Evolutionary conservation across 2,329 filamentous ascomycete species (phyloP).

Genomic region (Aspergillus fijiensis): DNA sequence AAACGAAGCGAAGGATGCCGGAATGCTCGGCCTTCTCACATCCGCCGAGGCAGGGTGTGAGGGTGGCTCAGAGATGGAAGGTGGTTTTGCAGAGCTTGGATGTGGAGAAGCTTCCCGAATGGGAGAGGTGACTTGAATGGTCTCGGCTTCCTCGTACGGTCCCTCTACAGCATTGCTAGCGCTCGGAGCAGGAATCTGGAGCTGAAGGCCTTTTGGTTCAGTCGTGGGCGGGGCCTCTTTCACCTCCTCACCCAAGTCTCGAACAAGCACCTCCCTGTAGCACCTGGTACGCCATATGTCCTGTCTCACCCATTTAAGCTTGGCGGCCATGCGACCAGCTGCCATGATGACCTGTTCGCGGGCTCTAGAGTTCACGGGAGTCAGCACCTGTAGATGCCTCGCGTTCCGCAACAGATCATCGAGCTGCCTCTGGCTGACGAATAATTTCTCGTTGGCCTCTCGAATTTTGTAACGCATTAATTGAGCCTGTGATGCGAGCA

Average conservation of each 20-base stretch:
- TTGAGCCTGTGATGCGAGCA: constrained; percentile 75
- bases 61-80: constrained; percentile 21
- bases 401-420: constrained; percentile 85
- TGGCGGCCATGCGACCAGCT: constrained; percentile 79
- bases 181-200: constrained; percentile 19
- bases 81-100: constrained; percentile 15
- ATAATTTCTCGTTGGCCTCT: constrained; percentile 78
- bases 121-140: constrained; percentile 16
- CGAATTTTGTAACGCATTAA: constrained; percentile 81
- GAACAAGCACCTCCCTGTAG: constrained; percentile 80
- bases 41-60: constrained; percentile 25
- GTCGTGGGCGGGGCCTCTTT: constrained; percentile 28
- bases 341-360: constrained; percentile 82
- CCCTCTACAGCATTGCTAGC: constrained; percentile 18
- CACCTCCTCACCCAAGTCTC: constrained; percentile 79
- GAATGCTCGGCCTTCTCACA: constrained; percentile 33
- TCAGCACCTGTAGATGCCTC: constrained; percentile 81
- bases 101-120: constrained; percentile 12
- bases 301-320: constrained; percentile 89
- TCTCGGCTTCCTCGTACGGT: neutral
- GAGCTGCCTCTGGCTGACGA: constrained; percentile 70
- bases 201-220: constrained; percentile 21
- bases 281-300: constrained; percentile 92
- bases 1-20: constrained; percentile 33
- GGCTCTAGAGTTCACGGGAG: constrained; percentile 87